Evolutionary conservation across 495 filamentous ascomycete genomes (phyloP), one percentile per base, ranked within the genome.

Genomic region (Aspergillus diversus): DNA sequence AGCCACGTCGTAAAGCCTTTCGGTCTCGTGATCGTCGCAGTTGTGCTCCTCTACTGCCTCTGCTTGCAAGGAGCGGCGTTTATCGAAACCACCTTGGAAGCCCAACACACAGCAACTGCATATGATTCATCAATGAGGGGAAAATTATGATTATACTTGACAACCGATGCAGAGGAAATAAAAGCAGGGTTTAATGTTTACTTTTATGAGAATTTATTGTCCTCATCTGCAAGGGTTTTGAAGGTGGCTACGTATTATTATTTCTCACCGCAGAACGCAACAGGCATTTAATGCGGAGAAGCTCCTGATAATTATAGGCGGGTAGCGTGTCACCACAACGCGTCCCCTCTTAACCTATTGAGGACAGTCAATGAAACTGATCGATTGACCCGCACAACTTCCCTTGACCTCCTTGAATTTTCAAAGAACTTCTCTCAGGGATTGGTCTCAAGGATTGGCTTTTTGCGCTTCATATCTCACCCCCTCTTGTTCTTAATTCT

Each of bases 301-400:
- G 51, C 51, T 54, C 31, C 27, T 5, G 51, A 43, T 43, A 43
- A 43, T 43, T 43, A 43, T 34, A 33, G 27, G 33, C 6, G 12
- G 3, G 51, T 54, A 54, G 33, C 51, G 51, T 54, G 51, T 54
- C 27, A 15, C 51, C 51, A 6, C 51, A 54, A 54, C 51, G 51
- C 51, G 51, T 54, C 51, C 33, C 47, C 51, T 54, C 32, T 32
- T 34, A 17, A 54, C 12, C 34, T 32, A 12, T 32, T 32, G 33
- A 54, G 8, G 13, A 54, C 31, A 54, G 34, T 9, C 7, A 54
- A 33, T 43, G 11, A 12, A 43, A 13, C 3, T 54, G 31, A 16
- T 50, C 47, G n/a, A 50, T 27, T 50, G 47, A 16, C 9, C 27
- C 39, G n/a, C 39, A 7, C 16, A 17, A 50, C n/a, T 17, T 27